Evolutionary conservation across 495 filamentous ascomycete genomes (phyloP).

Genomic region (Xylaria flabelliformis): DNA sequence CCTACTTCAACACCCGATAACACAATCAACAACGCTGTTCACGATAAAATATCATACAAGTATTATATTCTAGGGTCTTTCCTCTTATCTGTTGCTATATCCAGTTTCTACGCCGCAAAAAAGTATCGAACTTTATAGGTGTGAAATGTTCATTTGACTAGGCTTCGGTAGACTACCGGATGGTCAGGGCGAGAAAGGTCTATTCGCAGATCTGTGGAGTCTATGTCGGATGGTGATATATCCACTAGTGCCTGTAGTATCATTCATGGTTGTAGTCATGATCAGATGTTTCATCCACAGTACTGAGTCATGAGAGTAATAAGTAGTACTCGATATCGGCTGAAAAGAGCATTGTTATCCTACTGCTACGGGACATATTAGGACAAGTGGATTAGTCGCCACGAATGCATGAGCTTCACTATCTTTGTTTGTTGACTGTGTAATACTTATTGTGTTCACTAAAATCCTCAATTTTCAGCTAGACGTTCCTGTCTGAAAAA

Average conservation of each 20-base stretch:
- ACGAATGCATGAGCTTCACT: background rate
- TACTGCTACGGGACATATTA: background rate
- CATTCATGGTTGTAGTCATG: background rate
- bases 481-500: background rate
- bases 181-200: conserved; percentile 15
- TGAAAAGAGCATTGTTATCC: background rate
- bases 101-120: too few species aligned
- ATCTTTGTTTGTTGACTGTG: background rate
- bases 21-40: too few species aligned
- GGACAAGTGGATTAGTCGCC: background rate
- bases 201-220: conserved; percentile 24
- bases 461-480: background rate
- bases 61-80: too few species aligned
- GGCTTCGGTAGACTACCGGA: background rate
- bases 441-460: background rate
- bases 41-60: too few species aligned
- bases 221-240: background rate
- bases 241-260: background rate
- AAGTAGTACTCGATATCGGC: too few species aligned
- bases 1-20: too few species aligned
- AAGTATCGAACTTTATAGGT: too few species aligned
- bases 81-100: too few species aligned
- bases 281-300: background rate
- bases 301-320: conserved; percentile 1
- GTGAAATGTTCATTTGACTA: too few species aligned